Conservation (phyloP, 768 basidiomycete genomes). For the Suillus cothurnatus region DNA sequence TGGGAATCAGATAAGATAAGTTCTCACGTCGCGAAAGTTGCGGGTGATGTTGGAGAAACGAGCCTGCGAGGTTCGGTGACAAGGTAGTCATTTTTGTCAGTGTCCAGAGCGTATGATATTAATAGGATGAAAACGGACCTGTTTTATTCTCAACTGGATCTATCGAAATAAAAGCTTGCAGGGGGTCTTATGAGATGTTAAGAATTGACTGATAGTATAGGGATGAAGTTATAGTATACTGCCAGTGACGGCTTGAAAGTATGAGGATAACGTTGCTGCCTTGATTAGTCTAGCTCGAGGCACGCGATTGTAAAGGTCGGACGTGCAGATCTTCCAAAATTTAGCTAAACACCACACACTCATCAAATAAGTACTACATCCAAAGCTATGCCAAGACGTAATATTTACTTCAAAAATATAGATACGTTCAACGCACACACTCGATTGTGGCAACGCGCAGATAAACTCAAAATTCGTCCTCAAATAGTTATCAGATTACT, state of each 20-base stretch:
- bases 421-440: background rate
- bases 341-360: conserved; percentile 1
- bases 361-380: conserved; percentile 5
- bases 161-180: conserved; percentile 10
- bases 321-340: conserved; percentile 15
- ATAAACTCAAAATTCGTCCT: background rate
- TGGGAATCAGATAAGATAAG: conserved; percentile 38
- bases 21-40: conserved; percentile 27
- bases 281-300: conserved; percentile 16
- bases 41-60: conserved; percentile 13
- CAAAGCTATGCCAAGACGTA: conserved; percentile 2
- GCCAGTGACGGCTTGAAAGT: conserved; percentile 1
- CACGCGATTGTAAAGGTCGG: background rate
- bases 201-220: background rate
- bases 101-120: conserved; percentile 11
- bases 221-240: background rate
- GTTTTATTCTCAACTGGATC: conserved; percentile 14
- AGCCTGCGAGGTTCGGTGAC: conserved; percentile 16
- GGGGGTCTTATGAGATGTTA: background rate
- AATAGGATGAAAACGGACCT: conserved; percentile 11
- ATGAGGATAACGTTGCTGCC: conserved; percentile 13
- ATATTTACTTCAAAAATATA: background rate
- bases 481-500: conserved; percentile 1
- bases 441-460: background rate
- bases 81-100: conserved; percentile 10